Evolutionary conservation across 768 basidiomycete genomes (phyloP).

Genomic region (Suillus variegatus): DNA sequence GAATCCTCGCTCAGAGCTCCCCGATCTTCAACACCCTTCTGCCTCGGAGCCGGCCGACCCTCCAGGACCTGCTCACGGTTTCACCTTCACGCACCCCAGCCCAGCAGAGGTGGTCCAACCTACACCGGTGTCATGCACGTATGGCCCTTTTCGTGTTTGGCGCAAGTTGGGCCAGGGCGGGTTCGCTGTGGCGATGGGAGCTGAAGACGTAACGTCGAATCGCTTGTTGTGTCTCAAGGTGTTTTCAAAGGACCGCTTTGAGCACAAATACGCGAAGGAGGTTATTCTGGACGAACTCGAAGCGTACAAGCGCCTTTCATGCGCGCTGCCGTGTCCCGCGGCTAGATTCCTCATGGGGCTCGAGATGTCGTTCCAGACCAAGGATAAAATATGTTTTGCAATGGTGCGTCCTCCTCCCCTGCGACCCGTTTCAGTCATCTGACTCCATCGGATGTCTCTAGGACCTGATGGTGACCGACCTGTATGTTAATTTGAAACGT

Average conservation of each 20-base stretch:
- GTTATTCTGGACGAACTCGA: constrained; percentile 34
- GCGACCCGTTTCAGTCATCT: neutral
- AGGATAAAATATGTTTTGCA: neutral
- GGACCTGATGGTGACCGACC: constrained; percentile 43
- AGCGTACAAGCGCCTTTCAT: constrained; percentile 37
- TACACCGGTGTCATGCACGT: no score
- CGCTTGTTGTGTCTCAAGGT: constrained; percentile 42
- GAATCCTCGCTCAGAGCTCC: no score
- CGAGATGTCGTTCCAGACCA: constrained; percentile 38
- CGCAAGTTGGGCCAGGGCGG: constrained; percentile 9
- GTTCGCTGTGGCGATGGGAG: constrained; percentile 24
- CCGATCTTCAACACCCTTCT: no score
- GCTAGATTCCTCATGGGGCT: constrained; percentile 39
- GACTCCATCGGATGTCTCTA: constrained; percentile 10
- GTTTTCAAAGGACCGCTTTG: constrained; percentile 24
- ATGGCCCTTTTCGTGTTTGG: no score
- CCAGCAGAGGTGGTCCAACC: no score
- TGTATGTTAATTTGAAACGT: constrained; percentile 29
- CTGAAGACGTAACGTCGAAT: constrained; percentile 25
- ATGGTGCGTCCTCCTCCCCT: neutral
- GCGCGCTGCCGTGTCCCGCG: constrained; percentile 20
- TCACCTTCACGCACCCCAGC: no score
- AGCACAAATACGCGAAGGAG: constrained; percentile 9
- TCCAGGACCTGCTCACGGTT: no score
- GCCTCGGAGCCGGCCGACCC: no score